Base-by-base conservation (phyloP, 805 yeast genomes). In the Schwanniomyces polymorphus region DNA sequence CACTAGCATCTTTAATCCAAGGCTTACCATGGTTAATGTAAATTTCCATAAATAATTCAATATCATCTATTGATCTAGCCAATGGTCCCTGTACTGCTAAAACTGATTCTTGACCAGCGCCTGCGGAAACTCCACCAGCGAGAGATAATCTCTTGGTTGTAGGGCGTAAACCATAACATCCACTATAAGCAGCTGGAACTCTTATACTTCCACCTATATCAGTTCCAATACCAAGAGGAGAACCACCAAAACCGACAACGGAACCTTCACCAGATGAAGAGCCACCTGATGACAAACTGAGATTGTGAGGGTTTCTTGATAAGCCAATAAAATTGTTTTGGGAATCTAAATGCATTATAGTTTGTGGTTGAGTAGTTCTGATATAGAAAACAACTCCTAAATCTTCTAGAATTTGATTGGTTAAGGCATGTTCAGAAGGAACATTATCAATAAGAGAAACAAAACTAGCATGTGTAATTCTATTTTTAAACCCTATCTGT, bases 191-290 rank as follows among this genome's bases (percentile, higher is more conserved):
- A 7, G 81, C 74, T 0, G 84, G 84, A 37, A 69, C 67, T 44
- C 84, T 64, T 29, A 79, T 66, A 12, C 75, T 65, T 10, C 84
- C 84, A 26, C 82, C 84, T 44, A 78, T 74, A 53, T 80, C 84
- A 11, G 78, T 72, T 12, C 85, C 85, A 40, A 82, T 58, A 17
- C 86, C 85, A 28, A 79, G 43, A 7, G 72, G 68, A n/a, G 79
- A 68, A 4, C 81, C 81, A 44, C 64, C 63, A 46, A 74, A 50
- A 1, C 72, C 73, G 8, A 76, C 54, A 25, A 80, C 56, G 8
- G 81, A 78, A 6, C 77, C 80, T 41, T 78, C 83, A 38, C 84
- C 84, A 7, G 82, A 82, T 11, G 80, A 73, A 8, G 80, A 75
- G 0, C 84, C 84, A 38, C 82, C 82, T 18, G 78, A 61, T n/a